Percentiles rank a stretch among this genome's conserved stretches.
Conservation (phyloP, 305 asterid genomes). For the Solanum aculeatissimum region DNA sequence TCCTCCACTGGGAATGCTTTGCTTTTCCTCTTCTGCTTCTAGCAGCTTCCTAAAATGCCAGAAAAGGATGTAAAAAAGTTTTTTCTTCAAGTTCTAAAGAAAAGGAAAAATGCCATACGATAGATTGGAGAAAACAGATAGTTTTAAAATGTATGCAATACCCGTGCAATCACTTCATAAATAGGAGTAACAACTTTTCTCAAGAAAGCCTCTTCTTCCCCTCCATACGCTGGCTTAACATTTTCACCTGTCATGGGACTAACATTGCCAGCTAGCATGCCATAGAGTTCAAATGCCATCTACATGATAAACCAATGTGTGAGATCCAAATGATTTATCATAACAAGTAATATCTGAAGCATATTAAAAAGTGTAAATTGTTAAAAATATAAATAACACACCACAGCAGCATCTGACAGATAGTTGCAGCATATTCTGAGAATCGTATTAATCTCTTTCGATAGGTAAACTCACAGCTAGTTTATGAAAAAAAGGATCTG, state of each 20-base stretch:
- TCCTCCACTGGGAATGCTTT: slow-evolving; percentile 99
- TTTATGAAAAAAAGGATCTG: background rate
- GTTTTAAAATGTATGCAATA: slow-evolving; percentile 12
- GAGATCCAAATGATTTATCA: background rate
- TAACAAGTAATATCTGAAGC: background rate
- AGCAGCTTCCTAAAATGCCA: slow-evolving; percentile 64
- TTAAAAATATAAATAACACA: background rate
- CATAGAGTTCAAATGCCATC: slow-evolving; percentile 99
- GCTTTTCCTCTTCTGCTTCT: slow-evolving; percentile 77
- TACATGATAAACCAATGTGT: slow-evolving; percentile 9
- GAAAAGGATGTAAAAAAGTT: background rate
- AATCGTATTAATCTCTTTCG: background rate
- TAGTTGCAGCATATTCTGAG: background rate
- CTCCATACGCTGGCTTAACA: slow-evolving; percentile 99
- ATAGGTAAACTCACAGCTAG: background rate
- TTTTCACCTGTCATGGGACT: slow-evolving; percentile 97
- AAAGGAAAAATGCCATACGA: background rate
- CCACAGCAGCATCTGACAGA: background rate
- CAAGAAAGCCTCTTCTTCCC: slow-evolving; percentile 93
- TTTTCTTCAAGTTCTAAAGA: background rate
- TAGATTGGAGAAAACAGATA: background rate
- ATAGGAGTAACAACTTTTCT: slow-evolving; percentile 86
- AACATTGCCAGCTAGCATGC: slow-evolving; percentile 98
- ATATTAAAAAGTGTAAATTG: background rate
- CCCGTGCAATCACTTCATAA: slow-evolving; percentile 90